Evolutionary conservation across 2,329 filamentous ascomycete genomes (phyloP).

Genomic region (Cordyceps pruinosa): DNA sequence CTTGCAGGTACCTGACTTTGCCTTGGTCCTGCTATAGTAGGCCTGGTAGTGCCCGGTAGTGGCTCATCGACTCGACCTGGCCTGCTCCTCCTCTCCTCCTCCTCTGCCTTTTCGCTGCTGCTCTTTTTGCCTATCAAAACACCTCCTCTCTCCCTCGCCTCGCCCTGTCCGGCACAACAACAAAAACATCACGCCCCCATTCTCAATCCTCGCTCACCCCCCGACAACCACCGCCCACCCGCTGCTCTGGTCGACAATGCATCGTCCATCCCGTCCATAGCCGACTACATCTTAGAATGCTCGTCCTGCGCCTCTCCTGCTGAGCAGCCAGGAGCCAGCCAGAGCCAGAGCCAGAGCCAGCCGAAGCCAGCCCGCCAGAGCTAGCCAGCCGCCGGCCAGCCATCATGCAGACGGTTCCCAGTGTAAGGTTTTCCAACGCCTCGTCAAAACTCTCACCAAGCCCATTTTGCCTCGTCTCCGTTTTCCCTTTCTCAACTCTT

Average conservation of each 20-base stretch:
- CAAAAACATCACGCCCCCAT: neutral
- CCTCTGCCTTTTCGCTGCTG: no score
- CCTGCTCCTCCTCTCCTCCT: no score
- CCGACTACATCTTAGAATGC: slow-evolving; percentile 26
- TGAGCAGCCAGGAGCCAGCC: slow-evolving; percentile 31
- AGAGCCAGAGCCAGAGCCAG: no score
- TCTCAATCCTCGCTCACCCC: neutral
- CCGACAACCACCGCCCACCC: neutral
- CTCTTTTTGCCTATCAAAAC: no score
- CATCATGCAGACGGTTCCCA: slow-evolving; percentile 49
- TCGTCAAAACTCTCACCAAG: neutral
- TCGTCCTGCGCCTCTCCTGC: slow-evolving; percentile 28
- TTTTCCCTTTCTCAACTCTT: neutral
- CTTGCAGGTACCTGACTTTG: no score
- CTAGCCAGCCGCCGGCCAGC: slow-evolving; percentile 31
- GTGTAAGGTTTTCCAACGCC: slow-evolving; percentile 29
- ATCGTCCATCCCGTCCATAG: neutral
- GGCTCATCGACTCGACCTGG: no score
- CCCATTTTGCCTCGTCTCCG: neutral
- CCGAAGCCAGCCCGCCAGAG: no score
- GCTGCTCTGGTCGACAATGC: slow-evolving; percentile 6
- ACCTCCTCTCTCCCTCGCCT: no score
- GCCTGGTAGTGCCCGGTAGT: no score
- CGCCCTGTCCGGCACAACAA: neutral
- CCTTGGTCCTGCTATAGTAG: no score